These are phyloP conservation scores for Tylopilus sp. DNA, from an alignment of 1,284 basidiomycete species.

Conservation along the genomic window DNA sequence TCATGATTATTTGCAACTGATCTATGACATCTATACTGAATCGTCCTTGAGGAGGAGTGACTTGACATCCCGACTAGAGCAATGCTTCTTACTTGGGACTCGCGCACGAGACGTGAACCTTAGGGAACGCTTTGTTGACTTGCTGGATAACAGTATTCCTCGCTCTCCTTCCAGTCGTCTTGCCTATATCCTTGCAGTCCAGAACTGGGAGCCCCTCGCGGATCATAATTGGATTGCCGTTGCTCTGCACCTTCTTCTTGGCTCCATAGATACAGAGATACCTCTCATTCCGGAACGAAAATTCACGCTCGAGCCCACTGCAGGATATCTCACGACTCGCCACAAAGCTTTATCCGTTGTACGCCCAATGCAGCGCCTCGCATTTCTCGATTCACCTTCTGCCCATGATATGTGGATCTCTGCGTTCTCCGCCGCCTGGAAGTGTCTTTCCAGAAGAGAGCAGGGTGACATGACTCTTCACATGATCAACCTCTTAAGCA, in stretches of 20 bases:
- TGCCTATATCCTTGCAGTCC: constrained; percentile 88
- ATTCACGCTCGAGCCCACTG: constrained; percentile 29
- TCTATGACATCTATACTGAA: constrained; percentile 93
- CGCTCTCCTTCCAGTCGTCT: constrained; percentile 78
- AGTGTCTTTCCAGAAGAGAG: constrained; percentile 78
- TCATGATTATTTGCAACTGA: constrained; percentile 82
- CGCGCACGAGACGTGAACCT: constrained; percentile 77
- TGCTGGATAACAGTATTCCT: constrained; percentile 87
- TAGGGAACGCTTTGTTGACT: constrained; percentile 84
- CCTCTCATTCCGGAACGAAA: constrained; percentile 36
- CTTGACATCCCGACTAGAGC: constrained; percentile 89
- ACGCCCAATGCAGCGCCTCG: constrained; percentile 75
- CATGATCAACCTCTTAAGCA: constrained; percentile 86
- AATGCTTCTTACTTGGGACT: constrained; percentile 90
- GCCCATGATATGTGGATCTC: constrained; percentile 89
- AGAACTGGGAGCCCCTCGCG: constrained; percentile 92
- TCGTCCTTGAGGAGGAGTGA: constrained; percentile 85
- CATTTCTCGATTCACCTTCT: constrained; percentile 74
- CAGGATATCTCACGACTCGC: constrained; percentile 39
- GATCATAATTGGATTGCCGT: constrained; percentile 96
- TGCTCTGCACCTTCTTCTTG: constrained; percentile 85
- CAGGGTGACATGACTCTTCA: constrained; percentile 88
- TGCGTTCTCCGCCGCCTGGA: constrained; percentile 88
- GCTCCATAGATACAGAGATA: constrained; percentile 70
- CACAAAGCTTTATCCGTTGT: constrained; percentile 60